Percentiles rank a stretch among this genome's conserved stretches.
Conservation (phyloP, 306 rosid species). For the Fragaria nilgerrensis region DNA sequence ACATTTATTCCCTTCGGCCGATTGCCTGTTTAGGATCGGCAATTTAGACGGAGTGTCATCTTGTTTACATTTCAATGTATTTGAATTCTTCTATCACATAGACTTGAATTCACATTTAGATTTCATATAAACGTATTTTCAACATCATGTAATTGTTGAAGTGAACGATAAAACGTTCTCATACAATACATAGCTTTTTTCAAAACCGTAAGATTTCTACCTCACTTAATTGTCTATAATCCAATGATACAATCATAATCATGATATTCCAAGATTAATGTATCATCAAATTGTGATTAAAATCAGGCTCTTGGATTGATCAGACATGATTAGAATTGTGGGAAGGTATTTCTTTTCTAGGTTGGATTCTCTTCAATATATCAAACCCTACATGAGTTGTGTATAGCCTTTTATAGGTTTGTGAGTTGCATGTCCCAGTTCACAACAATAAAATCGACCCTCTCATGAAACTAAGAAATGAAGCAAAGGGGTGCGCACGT, state of each 20-base stretch:
- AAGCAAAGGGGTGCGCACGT: constrained; percentile 5
- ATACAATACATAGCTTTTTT: background rate
- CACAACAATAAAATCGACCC: background rate
- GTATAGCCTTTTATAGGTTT: background rate
- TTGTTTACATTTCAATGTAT: background rate
- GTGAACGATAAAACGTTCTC: background rate
- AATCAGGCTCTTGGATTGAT: background rate
- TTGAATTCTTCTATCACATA: background rate
- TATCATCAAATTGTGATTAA: background rate
- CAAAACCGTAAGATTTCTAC: background rate
- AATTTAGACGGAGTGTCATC: background rate
- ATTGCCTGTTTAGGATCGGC: background rate
- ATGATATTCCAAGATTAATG: background rate
- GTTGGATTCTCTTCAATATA: background rate
- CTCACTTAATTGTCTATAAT: background rate
- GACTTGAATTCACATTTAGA: too few species aligned
- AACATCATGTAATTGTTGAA: background rate
- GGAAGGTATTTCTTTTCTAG: background rate
- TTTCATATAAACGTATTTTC: too few species aligned
- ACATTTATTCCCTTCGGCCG: background rate
- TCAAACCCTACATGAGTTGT: constrained; percentile 1
- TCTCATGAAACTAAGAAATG: background rate
- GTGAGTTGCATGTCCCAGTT: background rate
- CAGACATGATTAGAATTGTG: background rate
- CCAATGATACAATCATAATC: background rate